phyloP scores from a whole-genome alignment of 2,329 filamentous ascomycete genomes.

The Penicillium sp. region DNA sequence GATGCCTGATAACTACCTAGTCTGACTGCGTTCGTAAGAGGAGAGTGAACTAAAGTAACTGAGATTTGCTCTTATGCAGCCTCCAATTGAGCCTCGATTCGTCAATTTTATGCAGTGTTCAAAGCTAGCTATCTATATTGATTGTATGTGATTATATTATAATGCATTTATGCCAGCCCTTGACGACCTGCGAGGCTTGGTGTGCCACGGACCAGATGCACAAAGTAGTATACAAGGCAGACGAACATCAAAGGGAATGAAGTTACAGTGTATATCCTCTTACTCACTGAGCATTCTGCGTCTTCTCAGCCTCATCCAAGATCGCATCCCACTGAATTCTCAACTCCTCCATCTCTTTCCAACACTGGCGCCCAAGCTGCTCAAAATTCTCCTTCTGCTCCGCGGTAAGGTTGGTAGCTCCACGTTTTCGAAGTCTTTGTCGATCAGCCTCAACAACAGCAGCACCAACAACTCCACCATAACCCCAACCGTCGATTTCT shows the following conservation, averaged over 20 bases:
- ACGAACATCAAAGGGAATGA: neutral
- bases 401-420: constrained; percentile 57
- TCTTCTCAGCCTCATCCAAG: constrained; percentile 35
- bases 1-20: too few species aligned
- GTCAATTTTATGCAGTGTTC: neutral
- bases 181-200: neutral
- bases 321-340: constrained; percentile 40
- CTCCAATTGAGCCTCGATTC: too few species aligned
- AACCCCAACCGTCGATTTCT: constrained; percentile 84
- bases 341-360: constrained; percentile 46
- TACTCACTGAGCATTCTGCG: neutral
- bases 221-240: neutral
- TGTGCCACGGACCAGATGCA: neutral
- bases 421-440: constrained; percentile 58
- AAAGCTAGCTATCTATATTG: neutral
- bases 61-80: too few species aligned
- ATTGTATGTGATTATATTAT: neutral
- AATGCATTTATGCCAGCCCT: neutral
- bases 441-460: constrained; percentile 50
- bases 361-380: constrained; percentile 41
- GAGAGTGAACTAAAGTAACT: too few species aligned
- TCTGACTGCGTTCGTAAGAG: too few species aligned
- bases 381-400: constrained; percentile 41
- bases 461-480: constrained; percentile 57
- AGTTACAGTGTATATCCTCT: neutral